Conservation (phyloP, 192 early-diverging fungal genomes). For the Dissophora globulifera region DNA sequence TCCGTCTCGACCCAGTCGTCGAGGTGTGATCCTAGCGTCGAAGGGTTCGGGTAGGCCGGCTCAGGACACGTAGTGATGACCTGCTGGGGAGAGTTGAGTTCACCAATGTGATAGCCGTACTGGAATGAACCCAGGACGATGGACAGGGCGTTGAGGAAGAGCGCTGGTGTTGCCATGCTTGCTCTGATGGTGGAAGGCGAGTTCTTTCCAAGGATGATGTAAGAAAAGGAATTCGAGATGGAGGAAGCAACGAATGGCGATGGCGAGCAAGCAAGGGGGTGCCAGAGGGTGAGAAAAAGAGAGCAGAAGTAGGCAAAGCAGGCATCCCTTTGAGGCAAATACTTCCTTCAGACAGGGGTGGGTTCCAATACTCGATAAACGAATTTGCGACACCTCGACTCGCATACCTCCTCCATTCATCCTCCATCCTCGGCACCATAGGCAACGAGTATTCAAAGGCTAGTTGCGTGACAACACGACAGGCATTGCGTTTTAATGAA, state of each 20-base stretch:
- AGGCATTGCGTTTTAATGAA: neutral
- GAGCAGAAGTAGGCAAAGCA: no score
- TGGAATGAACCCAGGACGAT: constrained; percentile 64
- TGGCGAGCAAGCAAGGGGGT: no score
- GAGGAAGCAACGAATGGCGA: no score
- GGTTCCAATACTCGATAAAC: no score
- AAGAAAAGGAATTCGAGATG: neutral
- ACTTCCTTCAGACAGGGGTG: no score
- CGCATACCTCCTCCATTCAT: no score
- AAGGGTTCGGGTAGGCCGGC: neutral
- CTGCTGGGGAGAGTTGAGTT: constrained; percentile 66
- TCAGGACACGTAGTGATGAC: constrained; percentile 60
- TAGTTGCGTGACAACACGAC: neutral
- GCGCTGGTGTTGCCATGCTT: constrained; percentile 46
- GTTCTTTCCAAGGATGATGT: neutral
- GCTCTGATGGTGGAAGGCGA: neutral
- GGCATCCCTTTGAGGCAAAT: no score
- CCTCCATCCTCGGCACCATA: no score
- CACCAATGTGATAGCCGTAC: constrained; percentile 70
- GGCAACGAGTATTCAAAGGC: no score
- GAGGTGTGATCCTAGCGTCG: neutral
- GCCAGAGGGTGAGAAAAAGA: neutral
- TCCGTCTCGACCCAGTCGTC: constrained; percentile 16
- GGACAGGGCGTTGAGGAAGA: constrained; percentile 55
- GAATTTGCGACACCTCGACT: no score